Evolutionary conservation across 208 protist genomes (phyloP), one percentile per base, ranked within the genome.

Genomic region (Leishmania braziliensis): DNA sequence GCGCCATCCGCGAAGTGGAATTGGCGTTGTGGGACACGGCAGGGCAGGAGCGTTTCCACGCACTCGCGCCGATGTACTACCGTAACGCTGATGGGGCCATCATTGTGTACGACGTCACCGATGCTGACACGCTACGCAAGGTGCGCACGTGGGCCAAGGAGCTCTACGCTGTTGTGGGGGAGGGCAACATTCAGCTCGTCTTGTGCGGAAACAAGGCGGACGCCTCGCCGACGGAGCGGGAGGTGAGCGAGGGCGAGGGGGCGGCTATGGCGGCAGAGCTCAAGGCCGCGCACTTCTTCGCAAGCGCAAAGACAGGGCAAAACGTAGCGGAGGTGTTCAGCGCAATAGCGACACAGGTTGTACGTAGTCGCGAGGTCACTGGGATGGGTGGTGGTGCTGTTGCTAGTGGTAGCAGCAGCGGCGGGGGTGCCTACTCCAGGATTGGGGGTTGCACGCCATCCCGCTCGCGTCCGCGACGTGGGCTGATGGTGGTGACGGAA

Each of bases 31-130:
- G 97, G 96, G 94, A 98, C 79, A 98, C 95, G 1, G 95, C 92
- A 29, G 99, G 99, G 20, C 99, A 99, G 93, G 99, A 99, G 92
- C 95, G 99, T n/a, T 97, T 95, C 77, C 92, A 96, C 79, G 92
- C 93, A 23, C 85, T 98, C 46, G 91, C 87, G 16, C 94, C 93
- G 8, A 95, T 98, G 79, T 98, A 97, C 82, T 97, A 97, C 84
- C 91, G 93, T 69, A 91, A 95, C 78, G 90, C 92, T 0, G 81
- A 93, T 54, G 94, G 92, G 20, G 98, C 98, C 33, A 78, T 99
- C 39, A 89, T 99, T 0, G 98, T 99, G 20, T 99, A 99, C 82
- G 98, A 99, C 84, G 91, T 99, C 65, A 99, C 96, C 60, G 98
- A 99, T 82, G 89, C 88, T 29, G 93, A 98, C 80, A 97, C 96